These are phyloP conservation scores for Effrenium voratum DNA, from an alignment of 73 alveolate genomes.

Conservation along the genomic window DNA sequence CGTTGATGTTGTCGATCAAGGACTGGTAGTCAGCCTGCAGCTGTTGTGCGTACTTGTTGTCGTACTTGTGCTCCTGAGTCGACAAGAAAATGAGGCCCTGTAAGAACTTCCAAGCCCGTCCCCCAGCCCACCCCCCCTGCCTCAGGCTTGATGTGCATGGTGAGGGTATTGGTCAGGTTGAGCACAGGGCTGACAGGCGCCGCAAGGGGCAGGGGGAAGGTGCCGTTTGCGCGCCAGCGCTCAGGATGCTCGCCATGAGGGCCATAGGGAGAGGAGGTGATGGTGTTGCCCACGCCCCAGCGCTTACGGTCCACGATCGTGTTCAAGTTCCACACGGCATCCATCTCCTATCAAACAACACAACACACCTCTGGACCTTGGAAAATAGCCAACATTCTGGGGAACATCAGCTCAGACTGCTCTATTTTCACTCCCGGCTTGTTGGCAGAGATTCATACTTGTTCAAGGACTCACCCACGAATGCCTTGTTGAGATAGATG, in stretches of 20 bases:
- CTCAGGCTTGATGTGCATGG: conserved; percentile 45
- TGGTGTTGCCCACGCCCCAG: conserved; percentile 82
- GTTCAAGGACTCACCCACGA: no score
- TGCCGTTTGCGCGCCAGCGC: conserved; percentile 82
- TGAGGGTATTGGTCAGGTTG: conserved; percentile 35
- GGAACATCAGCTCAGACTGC: no score
- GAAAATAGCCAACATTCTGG: no score
- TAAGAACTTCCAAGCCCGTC: neutral
- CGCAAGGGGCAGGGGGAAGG: conserved; percentile 25
- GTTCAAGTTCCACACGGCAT: conserved; percentile 79
- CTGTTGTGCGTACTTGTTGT: conserved; percentile 67
- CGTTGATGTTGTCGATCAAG: conserved; percentile 84
- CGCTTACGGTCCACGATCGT: conserved; percentile 88
- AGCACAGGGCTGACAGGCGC: conserved; percentile 37
- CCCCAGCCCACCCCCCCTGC: neutral
- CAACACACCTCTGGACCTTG: no score
- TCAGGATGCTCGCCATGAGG: conserved; percentile 81
- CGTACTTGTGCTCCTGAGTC: conserved; percentile 38
- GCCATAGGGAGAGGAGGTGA: conserved; percentile 65
- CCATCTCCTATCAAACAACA: conserved; percentile 44
- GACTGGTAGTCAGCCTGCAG: conserved; percentile 70
- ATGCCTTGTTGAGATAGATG: conserved; percentile 68
- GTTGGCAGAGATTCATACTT: no score
- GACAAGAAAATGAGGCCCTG: neutral
- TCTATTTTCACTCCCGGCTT: no score